Percentiles rank a stretch among this genome's conserved stretches.
phyloP scores from a whole-genome alignment of 164 flowering plant genomes.

The Taxillus chinensis region DNA sequence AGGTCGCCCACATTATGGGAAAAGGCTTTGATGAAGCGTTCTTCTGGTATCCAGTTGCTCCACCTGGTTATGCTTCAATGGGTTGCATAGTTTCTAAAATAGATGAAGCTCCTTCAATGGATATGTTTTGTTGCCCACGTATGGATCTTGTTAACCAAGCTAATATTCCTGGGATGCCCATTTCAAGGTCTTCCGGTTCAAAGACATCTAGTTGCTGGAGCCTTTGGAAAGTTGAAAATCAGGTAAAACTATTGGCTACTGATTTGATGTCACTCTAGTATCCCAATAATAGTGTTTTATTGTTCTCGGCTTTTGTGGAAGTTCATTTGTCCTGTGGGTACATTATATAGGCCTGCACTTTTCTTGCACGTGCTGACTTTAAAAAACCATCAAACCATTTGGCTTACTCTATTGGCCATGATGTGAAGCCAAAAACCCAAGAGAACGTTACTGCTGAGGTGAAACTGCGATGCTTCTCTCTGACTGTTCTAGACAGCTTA shows the following conservation, averaged over 20 bases:
- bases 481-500: slow-evolving; percentile 77
- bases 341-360: slow-evolving; percentile 75
- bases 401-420: slow-evolving; percentile 75
- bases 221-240: slow-evolving; percentile 96
- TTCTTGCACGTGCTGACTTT: slow-evolving; percentile 85
- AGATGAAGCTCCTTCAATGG: slow-evolving; percentile 59
- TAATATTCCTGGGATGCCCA: slow-evolving; percentile 58
- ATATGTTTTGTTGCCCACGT: slow-evolving; percentile 77
- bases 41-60: slow-evolving; percentile 97
- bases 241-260: slow-evolving; percentile 32
- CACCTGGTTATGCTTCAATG: slow-evolving; percentile 93
- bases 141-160: slow-evolving; percentile 84
- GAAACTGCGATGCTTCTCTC: slow-evolving; percentile 72
- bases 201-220: slow-evolving; percentile 83
- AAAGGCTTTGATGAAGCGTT: slow-evolving; percentile 79
- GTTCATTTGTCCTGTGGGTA: not conserved
- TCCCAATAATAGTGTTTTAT: no score
- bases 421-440: slow-evolving; percentile 69
- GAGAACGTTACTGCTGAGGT: slow-evolving; percentile 83
- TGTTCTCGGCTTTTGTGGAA: no score
- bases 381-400: slow-evolving; percentile 77
- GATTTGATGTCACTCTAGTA: not conserved
- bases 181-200: slow-evolving; percentile 63
- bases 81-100: slow-evolving; percentile 75
- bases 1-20: slow-evolving; percentile 65